These are phyloP conservation scores for Acrocalymma vagum DNA, from an alignment of 2,329 filamentous ascomycete genomes.

Conservation along the genomic window DNA sequence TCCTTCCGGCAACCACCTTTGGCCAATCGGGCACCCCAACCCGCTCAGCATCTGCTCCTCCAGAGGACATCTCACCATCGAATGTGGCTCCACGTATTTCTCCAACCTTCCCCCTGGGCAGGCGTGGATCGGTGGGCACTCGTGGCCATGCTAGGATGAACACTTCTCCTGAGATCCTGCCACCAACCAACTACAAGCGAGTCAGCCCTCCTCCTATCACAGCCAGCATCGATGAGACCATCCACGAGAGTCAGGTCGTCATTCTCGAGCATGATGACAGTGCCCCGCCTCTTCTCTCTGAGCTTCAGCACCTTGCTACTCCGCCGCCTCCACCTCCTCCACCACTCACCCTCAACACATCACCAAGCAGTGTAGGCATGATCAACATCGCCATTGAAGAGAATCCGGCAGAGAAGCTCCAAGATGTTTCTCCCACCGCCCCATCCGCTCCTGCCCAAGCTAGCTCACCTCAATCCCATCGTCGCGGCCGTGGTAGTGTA, in stretches of 20 bases:
- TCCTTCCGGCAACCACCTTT: slow-evolving; percentile 58
- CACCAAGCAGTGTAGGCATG: slow-evolving; percentile 41
- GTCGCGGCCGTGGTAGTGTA: slow-evolving; percentile 63
- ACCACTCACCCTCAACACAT: slow-evolving; percentile 23
- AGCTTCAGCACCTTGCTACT: slow-evolving; percentile 67
- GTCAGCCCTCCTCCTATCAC: slow-evolving; percentile 52
- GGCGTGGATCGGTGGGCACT: slow-evolving; percentile 48
- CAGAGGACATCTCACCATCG: slow-evolving; percentile 48
- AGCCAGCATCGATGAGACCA: slow-evolving; percentile 64
- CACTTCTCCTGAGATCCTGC: slow-evolving; percentile 49
- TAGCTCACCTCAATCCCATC: slow-evolving; percentile 54
- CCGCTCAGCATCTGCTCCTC: slow-evolving; percentile 59
- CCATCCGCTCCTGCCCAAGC: slow-evolving; percentile 42
- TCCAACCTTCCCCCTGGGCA: slow-evolving; percentile 32
- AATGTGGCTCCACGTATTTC: slow-evolving; percentile 29
- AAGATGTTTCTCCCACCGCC: slow-evolving; percentile 28
- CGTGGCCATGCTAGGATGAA: slow-evolving; percentile 53
- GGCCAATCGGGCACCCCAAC: slow-evolving; percentile 48
- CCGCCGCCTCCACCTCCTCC: slow-evolving; percentile 62
- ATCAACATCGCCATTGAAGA: slow-evolving; percentile 59
- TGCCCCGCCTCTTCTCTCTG: slow-evolving; percentile 63
- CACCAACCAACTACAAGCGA: slow-evolving; percentile 47
- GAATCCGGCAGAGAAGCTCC: slow-evolving; percentile 32
- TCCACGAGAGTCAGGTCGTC: slow-evolving; percentile 54
- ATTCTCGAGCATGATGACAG: slow-evolving; percentile 52